Base-by-base conservation (phyloP, 768 basidiomycete species). In the Amanita rubescens region DNA sequence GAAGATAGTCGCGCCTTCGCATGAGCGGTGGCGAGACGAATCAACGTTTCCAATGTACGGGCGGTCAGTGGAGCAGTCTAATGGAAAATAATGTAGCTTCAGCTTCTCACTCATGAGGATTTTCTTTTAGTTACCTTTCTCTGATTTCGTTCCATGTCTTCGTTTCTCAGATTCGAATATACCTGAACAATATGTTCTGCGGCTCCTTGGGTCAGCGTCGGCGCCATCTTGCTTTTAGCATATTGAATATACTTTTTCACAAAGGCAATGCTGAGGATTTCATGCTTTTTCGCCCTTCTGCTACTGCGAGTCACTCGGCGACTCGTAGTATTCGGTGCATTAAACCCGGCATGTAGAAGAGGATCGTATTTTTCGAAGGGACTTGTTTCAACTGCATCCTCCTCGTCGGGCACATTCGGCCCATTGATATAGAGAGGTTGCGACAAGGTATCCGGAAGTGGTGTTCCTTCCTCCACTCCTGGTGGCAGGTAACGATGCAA, bases 191-290 rank as follows among this genome's bases (percentile, higher is more conserved):
- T 97, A 67, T 86, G 80, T 66, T 96, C 94, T 53, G 94, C 92
- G 5, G 96, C 96, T 37, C 90, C 93, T 65, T 93, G 87, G 6
- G 91, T 95, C 58, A 98, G 71, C 20, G 79, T 82, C 1, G 96
- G 96, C 54, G 87, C 79, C 15, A 84, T 78, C 62, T 87, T 84
- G 69, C 82, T 88, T 72, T 97, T 98, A 39, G 95, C 90, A 62
- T 97, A 97, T 69, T 98, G 95, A 54, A 99, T 88, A 62, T 94
- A 98, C 70, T 97, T 98, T 72, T 99, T 99, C 66, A 99, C 84
- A 64, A 99, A 99, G 5, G 86, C 73, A 56, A 96, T 92, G 61
- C 84, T 92, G 54, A 99, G 76, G 35, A 99, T 85, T 69, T 98
- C 94, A 56, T 83, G 79, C 52, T 79, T 80, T 69, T 84, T 86